A percentile compares a stretch with the other conserved stretches of the same genome.
Evolutionary conservation across 2,329 filamentous ascomycete genomes (phyloP).

Genomic region (Coccinonectria pachysandricola): DNA sequence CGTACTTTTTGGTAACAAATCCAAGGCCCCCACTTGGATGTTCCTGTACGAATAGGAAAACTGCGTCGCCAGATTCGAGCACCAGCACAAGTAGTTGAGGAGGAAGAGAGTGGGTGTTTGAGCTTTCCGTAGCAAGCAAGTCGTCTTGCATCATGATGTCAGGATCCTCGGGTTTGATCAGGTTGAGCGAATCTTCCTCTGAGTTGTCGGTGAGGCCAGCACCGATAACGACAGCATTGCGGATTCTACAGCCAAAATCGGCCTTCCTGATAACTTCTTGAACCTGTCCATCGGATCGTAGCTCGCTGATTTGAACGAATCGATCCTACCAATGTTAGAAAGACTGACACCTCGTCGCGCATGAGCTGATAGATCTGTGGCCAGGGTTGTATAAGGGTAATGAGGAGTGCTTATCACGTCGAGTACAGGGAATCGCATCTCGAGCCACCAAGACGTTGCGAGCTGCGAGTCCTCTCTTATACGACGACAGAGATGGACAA

Average conservation of each 20-base stretch:
- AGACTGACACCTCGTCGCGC: too few relatives aligned
- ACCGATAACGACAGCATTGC: conserved; percentile 69
- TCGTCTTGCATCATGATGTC: conserved; percentile 28
- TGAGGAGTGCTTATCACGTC: neutral
- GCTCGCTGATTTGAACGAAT: conserved; percentile 71
- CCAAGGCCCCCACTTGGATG: conserved; percentile 33
- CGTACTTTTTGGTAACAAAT: conserved; percentile 51
- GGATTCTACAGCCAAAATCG: conserved; percentile 70
- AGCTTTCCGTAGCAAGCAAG: conserved; percentile 3
- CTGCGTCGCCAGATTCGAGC: conserved; percentile 59
- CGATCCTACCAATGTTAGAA: conserved; percentile 45
- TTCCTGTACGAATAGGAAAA: conserved; percentile 63
- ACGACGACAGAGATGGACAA: too few relatives aligned
- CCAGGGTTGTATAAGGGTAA: neutral
- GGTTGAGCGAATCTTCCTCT: conserved; percentile 12
- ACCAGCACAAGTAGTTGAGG: conserved; percentile 75
- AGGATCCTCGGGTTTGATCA: conserved; percentile 30
- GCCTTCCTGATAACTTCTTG: conserved; percentile 66
- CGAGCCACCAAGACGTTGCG: too few relatives aligned
- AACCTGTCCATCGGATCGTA: conserved; percentile 58
- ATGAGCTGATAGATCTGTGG: too few relatives aligned
- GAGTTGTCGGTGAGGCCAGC: conserved; percentile 22
- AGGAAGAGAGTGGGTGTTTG: conserved; percentile 35
- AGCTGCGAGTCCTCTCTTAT: too few relatives aligned
- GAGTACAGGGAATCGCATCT: too few relatives aligned